Base-by-base conservation (phyloP, 169 alveolate species). In the Plasmodium knowlesi region DNA sequence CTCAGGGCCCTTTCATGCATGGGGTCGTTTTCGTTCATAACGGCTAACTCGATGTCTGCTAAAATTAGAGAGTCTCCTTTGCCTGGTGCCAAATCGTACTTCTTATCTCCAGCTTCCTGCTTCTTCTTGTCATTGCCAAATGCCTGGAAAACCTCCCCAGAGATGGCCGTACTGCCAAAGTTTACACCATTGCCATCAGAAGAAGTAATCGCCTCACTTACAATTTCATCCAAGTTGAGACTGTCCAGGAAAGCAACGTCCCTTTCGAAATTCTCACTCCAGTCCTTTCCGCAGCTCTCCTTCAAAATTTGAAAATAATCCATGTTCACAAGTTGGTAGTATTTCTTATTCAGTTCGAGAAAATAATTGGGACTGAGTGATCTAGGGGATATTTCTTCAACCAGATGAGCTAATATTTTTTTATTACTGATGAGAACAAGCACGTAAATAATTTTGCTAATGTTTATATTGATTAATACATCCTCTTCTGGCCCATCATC, bases 381-480 rank as follows among this genome's bases (percentile, higher is more conserved):
- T 57, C 71, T 82, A 39, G 43, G 12, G 12, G 46, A 8, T 22
- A 37, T 81, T 8, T 92, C 81, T 14, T 61, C 57, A 28, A 12
- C 73, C 81, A 92, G 70, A 57, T 83, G 83, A 30, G 67, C 70
- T 9, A 84, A 57, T 0, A 84, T 78, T 76, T 67, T 76, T 28
- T 92, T 92, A 34, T 92, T 84, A 19, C 93, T 54, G 32, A 84
- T 78, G 34, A 92, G 50, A 50, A 84, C 61, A 25, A 76, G 50
- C 32, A 84, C n/a, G 61, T 92, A 83, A 25, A 84, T 83, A 61
- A 92, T 61, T 78, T 82, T 80, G 39, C 93, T 67, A 6, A 57
- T 67, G 54, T 92, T 92, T 81, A 84, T 14, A 22, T 92, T 82
- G 70, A 92, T 30, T 28, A 84, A 8, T 12, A 76, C 93, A 84